phyloP scores from a whole-genome alignment of 768 basidiomycete species.

The Hortiboletus flavorubellus region DNA sequence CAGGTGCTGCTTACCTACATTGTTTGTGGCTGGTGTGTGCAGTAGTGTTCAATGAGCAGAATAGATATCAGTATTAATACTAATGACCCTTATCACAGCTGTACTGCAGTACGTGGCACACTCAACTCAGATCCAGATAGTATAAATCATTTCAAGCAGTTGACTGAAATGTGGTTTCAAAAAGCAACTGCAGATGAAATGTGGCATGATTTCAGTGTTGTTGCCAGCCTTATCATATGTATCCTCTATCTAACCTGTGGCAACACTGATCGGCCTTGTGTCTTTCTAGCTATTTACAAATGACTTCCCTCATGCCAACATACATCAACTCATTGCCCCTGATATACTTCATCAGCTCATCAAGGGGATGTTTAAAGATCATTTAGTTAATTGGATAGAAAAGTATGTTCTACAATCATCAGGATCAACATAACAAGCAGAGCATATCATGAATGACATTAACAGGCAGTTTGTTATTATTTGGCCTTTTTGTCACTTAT shows the following conservation, averaged over 20 bases:
- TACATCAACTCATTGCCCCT: too few relatives aligned
- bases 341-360: too few relatives aligned
- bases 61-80: slow-evolving; percentile 5
- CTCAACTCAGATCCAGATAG: not conserved
- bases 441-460: too few relatives aligned
- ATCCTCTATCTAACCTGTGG: not conserved
- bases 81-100: not conserved
- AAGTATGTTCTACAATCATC: too few relatives aligned
- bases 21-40: too few relatives aligned
- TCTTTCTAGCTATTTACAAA: too few relatives aligned
- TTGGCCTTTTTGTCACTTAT: not conserved
- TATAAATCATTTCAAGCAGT: not conserved
- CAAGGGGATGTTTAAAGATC: too few relatives aligned
- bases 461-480: not conserved
- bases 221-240: slow-evolving; percentile 24
- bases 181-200: slow-evolving; percentile 5
- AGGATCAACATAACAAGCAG: too few relatives aligned
- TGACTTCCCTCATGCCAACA: too few relatives aligned
- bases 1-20: too few relatives aligned
- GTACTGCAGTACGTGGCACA: not conserved
- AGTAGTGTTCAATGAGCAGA: slow-evolving; percentile 19
- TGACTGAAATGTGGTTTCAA: not conserved
- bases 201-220: slow-evolving; percentile 29
- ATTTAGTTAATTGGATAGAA: too few relatives aligned
- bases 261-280: slow-evolving; percentile 10